These are phyloP conservation scores for Paramecium caudatum DNA, from an alignment of 73 alveolate genomes.

Conservation along the genomic window DNA sequence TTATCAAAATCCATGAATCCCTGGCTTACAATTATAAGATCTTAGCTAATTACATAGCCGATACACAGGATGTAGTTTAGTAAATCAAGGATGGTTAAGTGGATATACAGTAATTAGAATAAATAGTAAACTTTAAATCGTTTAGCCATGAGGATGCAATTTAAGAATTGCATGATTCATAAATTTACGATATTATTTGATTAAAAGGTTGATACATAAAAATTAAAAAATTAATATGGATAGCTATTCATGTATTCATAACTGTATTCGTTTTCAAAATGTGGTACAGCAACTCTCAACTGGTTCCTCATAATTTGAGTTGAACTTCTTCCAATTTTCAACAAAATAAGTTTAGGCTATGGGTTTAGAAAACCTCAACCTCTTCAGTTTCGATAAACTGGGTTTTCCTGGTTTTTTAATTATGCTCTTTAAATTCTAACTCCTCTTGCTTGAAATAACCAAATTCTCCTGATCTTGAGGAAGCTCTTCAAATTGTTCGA, in stretches of 20 bases:
- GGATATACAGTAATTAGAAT: neutral
- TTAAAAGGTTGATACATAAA: neutral
- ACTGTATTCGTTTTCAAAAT: conserved; percentile 35
- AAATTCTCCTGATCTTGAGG: conserved; percentile 12
- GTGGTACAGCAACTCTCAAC: conserved; percentile 22
- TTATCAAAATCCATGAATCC: conserved; percentile 7
- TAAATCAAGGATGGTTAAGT: neutral
- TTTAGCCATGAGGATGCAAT: neutral
- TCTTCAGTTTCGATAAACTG: conserved; percentile 9
- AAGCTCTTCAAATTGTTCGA: neutral
- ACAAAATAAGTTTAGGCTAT: neutral
- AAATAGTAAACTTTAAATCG: neutral
- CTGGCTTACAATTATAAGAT: neutral
- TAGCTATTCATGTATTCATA: conserved; percentile 1
- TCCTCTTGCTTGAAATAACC: conserved; percentile 7
- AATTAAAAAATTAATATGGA: neutral
- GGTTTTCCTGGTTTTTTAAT: conserved; percentile 29
- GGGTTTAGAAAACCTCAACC: neutral
- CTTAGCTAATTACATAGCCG: neutral
- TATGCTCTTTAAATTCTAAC: conserved; percentile 11
- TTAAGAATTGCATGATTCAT: neutral
- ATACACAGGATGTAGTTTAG: neutral
- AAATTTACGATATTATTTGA: neutral
- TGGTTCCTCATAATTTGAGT: conserved; percentile 47
- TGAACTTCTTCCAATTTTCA: conserved; percentile 42